Percentiles rank a stretch among this genome's conserved stretches.
These are phyloP conservation scores for Quillaja saponaria DNA, from an alignment of 306 rosid species.

Conservation along the genomic window DNA sequence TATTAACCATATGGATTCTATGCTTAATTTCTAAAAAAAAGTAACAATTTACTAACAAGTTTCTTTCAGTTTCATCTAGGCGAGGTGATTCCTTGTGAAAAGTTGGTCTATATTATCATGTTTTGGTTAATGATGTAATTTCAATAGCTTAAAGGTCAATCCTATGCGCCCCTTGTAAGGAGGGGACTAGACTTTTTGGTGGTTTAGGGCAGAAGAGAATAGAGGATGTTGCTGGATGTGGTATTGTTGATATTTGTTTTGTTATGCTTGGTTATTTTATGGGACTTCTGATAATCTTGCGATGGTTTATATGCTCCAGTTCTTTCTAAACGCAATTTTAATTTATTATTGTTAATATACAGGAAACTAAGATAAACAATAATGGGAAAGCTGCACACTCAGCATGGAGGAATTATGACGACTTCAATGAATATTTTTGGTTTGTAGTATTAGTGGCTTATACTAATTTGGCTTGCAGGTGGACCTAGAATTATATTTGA, in stretches of 20 bases:
- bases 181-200: neutral
- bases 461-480: conserved; percentile 8
- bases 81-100: too few relatives aligned
- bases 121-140: too few relatives aligned
- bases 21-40: too few relatives aligned
- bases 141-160: too few relatives aligned
- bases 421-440: conserved; percentile 98
- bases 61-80: too few relatives aligned
- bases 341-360: too few relatives aligned
- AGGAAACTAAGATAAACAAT: conserved; percentile 75
- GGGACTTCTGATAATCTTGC: neutral
- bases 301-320: conserved; percentile 9
- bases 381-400: conserved; percentile 97
- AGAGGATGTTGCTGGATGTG: neutral
- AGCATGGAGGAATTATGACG: conserved; percentile 95
- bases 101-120: too few relatives aligned
- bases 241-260: neutral
- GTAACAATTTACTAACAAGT: too few relatives aligned
- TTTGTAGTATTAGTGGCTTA: conserved; percentile 36
- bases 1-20: too few relatives aligned
- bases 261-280: conserved; percentile 11
- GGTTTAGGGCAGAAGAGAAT: neutral
- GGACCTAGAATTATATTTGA: conserved; percentile 6
- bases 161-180: too few relatives aligned
- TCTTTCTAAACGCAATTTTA: too few relatives aligned